Conservation (phyloP, 2,329 filamentous ascomycete genomes). For the Xylariaceae sp. region DNA sequence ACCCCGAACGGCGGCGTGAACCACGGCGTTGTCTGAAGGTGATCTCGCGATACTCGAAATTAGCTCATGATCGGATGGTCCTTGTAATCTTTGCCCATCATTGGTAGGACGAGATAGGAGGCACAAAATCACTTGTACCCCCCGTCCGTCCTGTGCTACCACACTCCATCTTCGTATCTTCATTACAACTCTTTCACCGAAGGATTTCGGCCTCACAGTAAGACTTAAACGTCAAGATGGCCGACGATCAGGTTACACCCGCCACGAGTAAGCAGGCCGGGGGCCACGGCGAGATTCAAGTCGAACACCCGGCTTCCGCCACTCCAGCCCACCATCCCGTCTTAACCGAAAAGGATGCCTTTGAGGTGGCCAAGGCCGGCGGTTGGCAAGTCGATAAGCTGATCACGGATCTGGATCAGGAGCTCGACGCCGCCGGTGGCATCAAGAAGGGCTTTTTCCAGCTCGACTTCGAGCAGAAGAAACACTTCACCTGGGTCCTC, state of each 20-base stretch:
- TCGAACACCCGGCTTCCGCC: constrained; percentile 28
- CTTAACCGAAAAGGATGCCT: constrained; percentile 38
- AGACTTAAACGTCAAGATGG: constrained; percentile 4
- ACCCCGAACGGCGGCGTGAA: neutral
- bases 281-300: constrained; percentile 22
- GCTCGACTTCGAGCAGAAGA: constrained; percentile 62
- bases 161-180: neutral
- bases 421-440: constrained; percentile 39
- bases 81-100: too few species aligned
- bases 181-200: neutral
- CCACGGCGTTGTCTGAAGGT: constrained; percentile 9
- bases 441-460: constrained; percentile 50
- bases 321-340: constrained; percentile 27
- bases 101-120: neutral
- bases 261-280: constrained; percentile 4
- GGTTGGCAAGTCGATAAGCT: constrained; percentile 43
- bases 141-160: neutral
- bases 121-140: neutral
- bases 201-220: neutral
- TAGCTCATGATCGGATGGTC: neutral
- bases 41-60: neutral
- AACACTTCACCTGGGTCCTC: constrained; percentile 67
- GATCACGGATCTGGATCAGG: constrained; percentile 46
- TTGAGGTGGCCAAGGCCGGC: constrained; percentile 41
- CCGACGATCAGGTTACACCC: constrained; percentile 12